These are phyloP conservation scores for Aspergillus fischeri DNA, from an alignment of 2,329 filamentous ascomycete genomes.

Conservation along the genomic window DNA sequence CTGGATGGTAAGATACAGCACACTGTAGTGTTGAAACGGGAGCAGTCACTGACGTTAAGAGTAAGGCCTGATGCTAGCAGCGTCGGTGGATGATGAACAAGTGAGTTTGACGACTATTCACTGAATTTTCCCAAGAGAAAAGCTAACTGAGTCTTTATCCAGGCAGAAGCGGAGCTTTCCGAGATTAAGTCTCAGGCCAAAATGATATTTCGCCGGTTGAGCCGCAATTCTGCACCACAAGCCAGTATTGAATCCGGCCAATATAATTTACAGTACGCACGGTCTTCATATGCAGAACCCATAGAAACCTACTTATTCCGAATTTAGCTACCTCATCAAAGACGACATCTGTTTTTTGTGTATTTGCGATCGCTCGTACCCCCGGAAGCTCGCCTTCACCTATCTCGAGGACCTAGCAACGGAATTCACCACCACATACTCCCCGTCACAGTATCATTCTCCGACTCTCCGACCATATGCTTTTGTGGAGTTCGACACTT, in stretches of 20 bases:
- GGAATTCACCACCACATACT: slow-evolving; percentile 88
- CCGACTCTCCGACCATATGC: slow-evolving; percentile 82
- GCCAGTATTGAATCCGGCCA: slow-evolving; percentile 83
- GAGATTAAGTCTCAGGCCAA: slow-evolving; percentile 91
- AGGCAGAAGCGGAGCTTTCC: slow-evolving; percentile 69
- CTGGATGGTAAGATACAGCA: slow-evolving; percentile 66
- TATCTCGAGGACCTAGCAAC: slow-evolving; percentile 89
- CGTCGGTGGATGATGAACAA: slow-evolving; percentile 88
- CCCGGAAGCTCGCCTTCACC: slow-evolving; percentile 96
- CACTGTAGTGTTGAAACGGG: neutral
- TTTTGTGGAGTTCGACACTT: slow-evolving; percentile 97
- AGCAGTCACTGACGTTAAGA: slow-evolving; percentile 21
- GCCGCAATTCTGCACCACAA: slow-evolving; percentile 82
- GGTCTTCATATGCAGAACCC: neutral
- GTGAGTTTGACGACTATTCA: slow-evolving; percentile 36
- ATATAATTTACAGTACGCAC: slow-evolving; percentile 77
- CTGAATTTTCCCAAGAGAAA: neutral
- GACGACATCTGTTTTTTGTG: slow-evolving; percentile 83
- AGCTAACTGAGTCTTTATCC: neutral
- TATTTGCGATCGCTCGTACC: slow-evolving; percentile 90
- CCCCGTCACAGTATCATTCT: slow-evolving; percentile 65
- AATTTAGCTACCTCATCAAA: slow-evolving; percentile 72
- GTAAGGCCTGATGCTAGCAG: slow-evolving; percentile 86
- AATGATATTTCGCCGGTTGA: slow-evolving; percentile 82
- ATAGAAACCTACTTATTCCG: neutral